Evolutionary conservation across 2,329 filamentous ascomycete species (phyloP).

Genomic region (Rhexocercosporidium sp.): DNA sequence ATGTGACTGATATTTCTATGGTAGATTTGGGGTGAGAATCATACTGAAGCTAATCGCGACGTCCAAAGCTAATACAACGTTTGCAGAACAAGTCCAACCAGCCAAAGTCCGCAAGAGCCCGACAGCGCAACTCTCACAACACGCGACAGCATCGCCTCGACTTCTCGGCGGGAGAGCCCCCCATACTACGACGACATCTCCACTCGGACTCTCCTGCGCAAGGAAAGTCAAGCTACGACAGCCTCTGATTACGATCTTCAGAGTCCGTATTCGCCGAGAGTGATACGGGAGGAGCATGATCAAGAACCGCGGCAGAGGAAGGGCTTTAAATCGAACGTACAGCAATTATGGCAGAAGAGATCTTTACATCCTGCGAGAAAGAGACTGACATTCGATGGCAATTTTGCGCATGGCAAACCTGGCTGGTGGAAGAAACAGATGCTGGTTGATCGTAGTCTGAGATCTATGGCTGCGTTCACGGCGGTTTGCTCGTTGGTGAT

Average conservation of each 20-base stretch:
- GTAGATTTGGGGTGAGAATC: slow-evolving; percentile 20
- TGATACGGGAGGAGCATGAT: background rate
- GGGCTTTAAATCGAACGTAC: slow-evolving; percentile 7
- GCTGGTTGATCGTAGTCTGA: slow-evolving; percentile 31
- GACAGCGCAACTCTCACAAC: background rate
- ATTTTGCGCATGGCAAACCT: slow-evolving; percentile 31
- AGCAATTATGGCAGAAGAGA: background rate
- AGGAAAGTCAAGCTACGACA: slow-evolving; percentile 6
- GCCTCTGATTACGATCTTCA: background rate
- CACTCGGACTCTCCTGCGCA: slow-evolving; percentile 16
- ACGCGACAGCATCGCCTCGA: background rate
- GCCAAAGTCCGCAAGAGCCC: background rate
- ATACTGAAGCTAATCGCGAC: background rate
- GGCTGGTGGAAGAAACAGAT: slow-evolving; percentile 35
- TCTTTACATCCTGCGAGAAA: background rate
- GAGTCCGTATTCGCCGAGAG: background rate
- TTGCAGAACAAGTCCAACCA: background rate
- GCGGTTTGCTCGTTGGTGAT: slow-evolving; percentile 28
- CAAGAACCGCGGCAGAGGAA: slow-evolving; percentile 9
- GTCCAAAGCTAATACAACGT: background rate
- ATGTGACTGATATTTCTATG: slow-evolving; percentile 24
- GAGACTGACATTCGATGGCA: slow-evolving; percentile 29
- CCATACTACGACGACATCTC: slow-evolving; percentile 15
- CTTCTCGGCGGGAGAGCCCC: background rate
- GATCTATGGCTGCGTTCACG: slow-evolving; percentile 31